Evolutionary conservation across 768 basidiomycete species (phyloP).

Genomic region (Calocera viscosa): DNA sequence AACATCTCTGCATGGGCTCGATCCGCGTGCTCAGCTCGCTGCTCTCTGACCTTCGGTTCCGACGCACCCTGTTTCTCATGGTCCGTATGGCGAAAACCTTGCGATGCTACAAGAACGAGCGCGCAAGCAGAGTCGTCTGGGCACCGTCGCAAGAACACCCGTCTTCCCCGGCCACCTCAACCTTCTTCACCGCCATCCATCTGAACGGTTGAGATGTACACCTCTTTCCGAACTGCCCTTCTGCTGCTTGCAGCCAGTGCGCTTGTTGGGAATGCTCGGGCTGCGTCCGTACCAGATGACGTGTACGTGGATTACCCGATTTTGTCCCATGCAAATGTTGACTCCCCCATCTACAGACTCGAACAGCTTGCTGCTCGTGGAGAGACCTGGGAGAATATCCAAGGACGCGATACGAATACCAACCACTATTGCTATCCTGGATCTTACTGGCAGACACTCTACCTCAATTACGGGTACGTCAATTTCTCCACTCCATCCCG

Average conservation of each 20-base stretch:
- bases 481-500: neutral
- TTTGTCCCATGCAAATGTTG: neutral
- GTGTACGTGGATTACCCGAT: neutral
- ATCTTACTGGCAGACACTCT: neutral
- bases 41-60: neutral
- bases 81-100: neutral
- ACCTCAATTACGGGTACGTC: neutral
- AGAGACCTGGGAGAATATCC: neutral
- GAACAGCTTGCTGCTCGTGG: neutral
- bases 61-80: slow-evolving; percentile 4
- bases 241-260: neutral
- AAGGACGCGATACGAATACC: neutral
- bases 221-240: neutral
- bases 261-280: neutral
- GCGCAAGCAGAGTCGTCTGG: neutral
- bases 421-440: neutral
- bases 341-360: neutral
- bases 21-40: neutral
- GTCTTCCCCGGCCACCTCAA: neutral
- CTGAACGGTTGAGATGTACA: slow-evolving; percentile 3
- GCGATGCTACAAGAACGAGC: neutral
- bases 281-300: neutral
- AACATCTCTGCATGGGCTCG: neutral
- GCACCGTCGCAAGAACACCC: neutral
- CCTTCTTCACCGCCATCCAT: neutral